These are phyloP conservation scores for Hypoxylon sp. DNA, from an alignment of 2,329 filamentous ascomycete species.

Conservation along the genomic window DNA sequence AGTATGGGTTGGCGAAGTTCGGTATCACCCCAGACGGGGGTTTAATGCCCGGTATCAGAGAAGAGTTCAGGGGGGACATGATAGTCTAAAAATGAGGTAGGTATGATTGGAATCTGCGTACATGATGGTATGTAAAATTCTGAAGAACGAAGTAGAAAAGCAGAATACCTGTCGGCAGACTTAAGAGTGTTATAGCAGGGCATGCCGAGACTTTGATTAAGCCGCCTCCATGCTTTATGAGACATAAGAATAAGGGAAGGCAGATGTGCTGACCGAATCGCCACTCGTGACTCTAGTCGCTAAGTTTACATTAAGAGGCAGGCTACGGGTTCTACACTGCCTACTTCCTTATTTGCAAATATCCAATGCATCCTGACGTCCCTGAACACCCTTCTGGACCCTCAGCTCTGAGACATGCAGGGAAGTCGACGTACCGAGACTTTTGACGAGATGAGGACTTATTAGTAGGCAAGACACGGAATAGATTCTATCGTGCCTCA, in stretches of 20 bases:
- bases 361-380: neutral
- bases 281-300: neutral
- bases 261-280: neutral
- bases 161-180: neutral
- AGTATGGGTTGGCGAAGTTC: slow-evolving; percentile 37
- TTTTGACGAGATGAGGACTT: neutral
- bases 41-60: slow-evolving; percentile 32
- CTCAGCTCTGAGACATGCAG: slow-evolving; percentile 3
- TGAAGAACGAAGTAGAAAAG: neutral
- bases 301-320: too few relatives aligned
- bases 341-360: neutral
- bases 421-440: neutral
- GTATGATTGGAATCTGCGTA: neutral
- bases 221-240: neutral
- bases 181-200: neutral
- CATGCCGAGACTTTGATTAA: neutral
- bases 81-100: neutral
- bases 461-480: neutral
- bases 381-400: neutral
- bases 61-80: slow-evolving; percentile 18
- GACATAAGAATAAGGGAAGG: neutral
- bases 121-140: neutral
- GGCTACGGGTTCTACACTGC: neutral
- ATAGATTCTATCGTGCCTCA: neutral
- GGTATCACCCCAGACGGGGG: slow-evolving; percentile 42